Conservation (phyloP, 371 early-diverging fungal genomes). For the Haplosporangium sp. region DNA sequence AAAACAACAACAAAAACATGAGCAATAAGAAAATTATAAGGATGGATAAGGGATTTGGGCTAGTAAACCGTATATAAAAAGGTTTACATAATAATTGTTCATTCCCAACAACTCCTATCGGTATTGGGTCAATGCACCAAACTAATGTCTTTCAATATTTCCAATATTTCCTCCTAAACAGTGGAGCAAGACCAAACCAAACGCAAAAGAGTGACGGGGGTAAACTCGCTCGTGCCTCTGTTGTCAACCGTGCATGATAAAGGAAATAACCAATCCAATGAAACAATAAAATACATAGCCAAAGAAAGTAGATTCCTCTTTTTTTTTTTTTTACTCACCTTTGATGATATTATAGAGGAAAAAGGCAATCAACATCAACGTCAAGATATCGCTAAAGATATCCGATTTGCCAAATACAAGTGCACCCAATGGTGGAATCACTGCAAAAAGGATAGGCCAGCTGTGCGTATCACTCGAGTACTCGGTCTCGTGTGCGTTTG, state of each 20-base stretch:
- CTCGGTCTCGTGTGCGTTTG: slow-evolving; percentile 30
- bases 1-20: slow-evolving; percentile 3
- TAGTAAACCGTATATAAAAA: no score
- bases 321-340: slow-evolving; percentile 58
- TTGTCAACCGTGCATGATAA: not conserved
- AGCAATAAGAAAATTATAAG: not conserved
- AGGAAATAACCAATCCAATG: not conserved
- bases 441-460: slow-evolving; percentile 76
- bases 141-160: no score
- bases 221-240: not conserved
- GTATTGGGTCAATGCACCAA: not conserved
- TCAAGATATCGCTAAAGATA: slow-evolving; percentile 75
- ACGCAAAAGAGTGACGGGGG: not conserved
- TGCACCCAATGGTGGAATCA: slow-evolving; percentile 72
- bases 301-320: no score
- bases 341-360: slow-evolving; percentile 78
- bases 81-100: no score
- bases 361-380: slow-evolving; percentile 69
- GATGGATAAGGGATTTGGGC: no score
- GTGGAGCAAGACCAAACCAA: not conserved
- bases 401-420: slow-evolving; percentile 74
- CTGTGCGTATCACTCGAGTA: slow-evolving; percentile 46
- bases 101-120: not conserved
- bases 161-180: not conserved
- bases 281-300: not conserved